Conservation (phyloP, 306 rosid genomes). For the Cicer arietinum region DNA sequence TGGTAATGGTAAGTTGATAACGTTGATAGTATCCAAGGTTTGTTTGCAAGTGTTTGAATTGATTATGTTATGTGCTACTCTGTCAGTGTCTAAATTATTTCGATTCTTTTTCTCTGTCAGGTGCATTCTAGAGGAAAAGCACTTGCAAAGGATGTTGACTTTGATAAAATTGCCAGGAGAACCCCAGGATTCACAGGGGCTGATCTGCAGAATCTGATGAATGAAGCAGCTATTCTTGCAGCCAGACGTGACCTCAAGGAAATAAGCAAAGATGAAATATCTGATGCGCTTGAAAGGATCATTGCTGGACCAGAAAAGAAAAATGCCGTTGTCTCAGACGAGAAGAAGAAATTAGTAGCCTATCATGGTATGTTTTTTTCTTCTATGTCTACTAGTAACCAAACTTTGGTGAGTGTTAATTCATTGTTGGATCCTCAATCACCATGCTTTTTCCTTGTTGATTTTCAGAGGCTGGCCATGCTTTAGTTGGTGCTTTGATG, state of each 20-base stretch:
- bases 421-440: slow-evolving; percentile 1
- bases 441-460: not conserved
- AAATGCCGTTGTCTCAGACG: slow-evolving; percentile 95
- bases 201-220: slow-evolving; percentile 86
- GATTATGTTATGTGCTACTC: not conserved
- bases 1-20: not conserved
- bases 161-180: slow-evolving; percentile 93
- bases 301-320: slow-evolving; percentile 99
- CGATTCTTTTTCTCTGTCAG: slow-evolving; percentile 46
- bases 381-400: not conserved
- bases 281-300: slow-evolving; percentile 96
- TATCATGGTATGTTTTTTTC: slow-evolving; percentile 48
- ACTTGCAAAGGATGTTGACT: slow-evolving; percentile 94
- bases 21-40: slow-evolving; percentile 8
- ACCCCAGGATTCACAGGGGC: slow-evolving; percentile 93
- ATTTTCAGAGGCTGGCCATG: slow-evolving; percentile 96
- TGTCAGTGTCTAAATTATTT: slow-evolving; percentile 19
- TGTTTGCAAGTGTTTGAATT: slow-evolving; percentile 8
- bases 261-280: slow-evolving; percentile 96
- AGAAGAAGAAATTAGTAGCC: slow-evolving; percentile 94
- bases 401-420: slow-evolving; percentile 7
- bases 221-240: slow-evolving; percentile 98
- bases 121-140: slow-evolving; percentile 93
- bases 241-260: slow-evolving; percentile 99
- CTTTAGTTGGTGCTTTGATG: slow-evolving; percentile 62